These are phyloP conservation scores for Circinella minor DNA, from an alignment of 371 early-diverging fungal genomes.

Conservation along the genomic window DNA sequence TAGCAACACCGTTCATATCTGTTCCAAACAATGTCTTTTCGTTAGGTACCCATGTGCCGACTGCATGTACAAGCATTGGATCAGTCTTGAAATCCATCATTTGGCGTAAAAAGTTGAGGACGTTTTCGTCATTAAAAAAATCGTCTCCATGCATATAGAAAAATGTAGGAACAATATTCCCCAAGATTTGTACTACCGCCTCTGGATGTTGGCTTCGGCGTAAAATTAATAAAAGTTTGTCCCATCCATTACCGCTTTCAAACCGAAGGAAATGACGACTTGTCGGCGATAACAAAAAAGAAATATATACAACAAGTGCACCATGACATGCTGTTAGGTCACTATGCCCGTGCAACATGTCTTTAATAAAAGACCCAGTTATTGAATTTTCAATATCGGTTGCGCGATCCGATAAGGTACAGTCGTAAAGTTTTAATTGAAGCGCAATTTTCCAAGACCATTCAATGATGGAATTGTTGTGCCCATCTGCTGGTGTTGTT, in stretches of 20 bases:
- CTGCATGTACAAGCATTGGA: constrained; percentile 41
- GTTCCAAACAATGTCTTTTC: neutral
- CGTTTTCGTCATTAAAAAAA: constrained; percentile 46
- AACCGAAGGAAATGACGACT: constrained; percentile 60
- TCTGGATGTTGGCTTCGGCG: constrained; percentile 40
- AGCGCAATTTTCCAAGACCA: constrained; percentile 58
- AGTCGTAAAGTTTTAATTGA: constrained; percentile 48
- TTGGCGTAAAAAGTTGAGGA: constrained; percentile 37
- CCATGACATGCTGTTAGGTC: constrained; percentile 39
- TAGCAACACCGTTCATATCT: constrained; percentile 26
- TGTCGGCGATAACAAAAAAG: constrained; percentile 52
- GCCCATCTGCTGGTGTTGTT: constrained; percentile 14
- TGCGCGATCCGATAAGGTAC: constrained; percentile 43
- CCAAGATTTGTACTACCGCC: constrained; percentile 34
- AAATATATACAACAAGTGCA: constrained; percentile 47
- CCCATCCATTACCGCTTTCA: constrained; percentile 55
- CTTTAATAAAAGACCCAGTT: constrained; percentile 37
- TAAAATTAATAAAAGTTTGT: constrained; percentile 44
- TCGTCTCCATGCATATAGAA: constrained; percentile 59
- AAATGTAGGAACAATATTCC: constrained; percentile 51
- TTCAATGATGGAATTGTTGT: constrained; percentile 36
- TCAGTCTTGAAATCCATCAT: constrained; percentile 52
- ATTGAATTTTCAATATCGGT: constrained; percentile 37
- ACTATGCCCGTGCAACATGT: constrained; percentile 29
- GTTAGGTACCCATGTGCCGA: neutral